Evolutionary conservation across 208 protist species (phyloP).

Genomic region (Trichomonas gallinae): DNA sequence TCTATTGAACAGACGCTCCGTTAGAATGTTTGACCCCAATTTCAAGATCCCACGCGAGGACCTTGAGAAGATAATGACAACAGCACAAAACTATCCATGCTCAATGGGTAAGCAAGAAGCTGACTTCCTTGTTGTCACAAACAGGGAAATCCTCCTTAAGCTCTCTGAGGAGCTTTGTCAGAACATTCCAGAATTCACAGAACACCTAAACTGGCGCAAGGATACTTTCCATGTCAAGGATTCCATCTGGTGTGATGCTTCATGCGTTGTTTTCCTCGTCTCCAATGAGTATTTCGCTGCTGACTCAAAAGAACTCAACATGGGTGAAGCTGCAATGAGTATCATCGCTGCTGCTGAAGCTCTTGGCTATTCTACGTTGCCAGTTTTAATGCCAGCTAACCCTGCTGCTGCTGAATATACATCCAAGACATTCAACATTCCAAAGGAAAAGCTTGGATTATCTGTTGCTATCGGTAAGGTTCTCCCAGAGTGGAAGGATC

Average conservation of each 20-base stretch:
- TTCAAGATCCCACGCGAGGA: not conserved
- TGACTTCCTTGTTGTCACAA: not conserved
- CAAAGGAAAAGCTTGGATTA: not conserved
- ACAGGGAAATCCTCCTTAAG: not conserved
- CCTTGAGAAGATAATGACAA: not conserved
- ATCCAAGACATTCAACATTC: not conserved
- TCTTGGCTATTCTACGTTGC: not conserved
- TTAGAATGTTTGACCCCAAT: not conserved
- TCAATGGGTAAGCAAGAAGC: not conserved
- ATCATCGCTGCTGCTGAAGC: not conserved
- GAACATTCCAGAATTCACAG: not conserved
- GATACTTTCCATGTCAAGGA: not conserved
- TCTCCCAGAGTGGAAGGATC: not conserved
- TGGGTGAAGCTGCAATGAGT: not conserved
- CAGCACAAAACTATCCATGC: not conserved
- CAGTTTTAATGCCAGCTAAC: constrained; percentile 1
- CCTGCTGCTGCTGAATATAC: not conserved
- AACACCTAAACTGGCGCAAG: not conserved
- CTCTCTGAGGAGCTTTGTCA: not conserved
- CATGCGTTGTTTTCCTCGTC: not conserved
- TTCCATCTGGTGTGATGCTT: not conserved
- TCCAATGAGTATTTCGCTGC: not conserved
- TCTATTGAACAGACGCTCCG: not conserved
- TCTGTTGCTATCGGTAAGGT: not conserved
- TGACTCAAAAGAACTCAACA: not conserved